Evolutionary conservation across 345 rosid genomes (phyloP), one percentile per base, ranked within the genome.

Genomic region (Balakata baccata): DNA sequence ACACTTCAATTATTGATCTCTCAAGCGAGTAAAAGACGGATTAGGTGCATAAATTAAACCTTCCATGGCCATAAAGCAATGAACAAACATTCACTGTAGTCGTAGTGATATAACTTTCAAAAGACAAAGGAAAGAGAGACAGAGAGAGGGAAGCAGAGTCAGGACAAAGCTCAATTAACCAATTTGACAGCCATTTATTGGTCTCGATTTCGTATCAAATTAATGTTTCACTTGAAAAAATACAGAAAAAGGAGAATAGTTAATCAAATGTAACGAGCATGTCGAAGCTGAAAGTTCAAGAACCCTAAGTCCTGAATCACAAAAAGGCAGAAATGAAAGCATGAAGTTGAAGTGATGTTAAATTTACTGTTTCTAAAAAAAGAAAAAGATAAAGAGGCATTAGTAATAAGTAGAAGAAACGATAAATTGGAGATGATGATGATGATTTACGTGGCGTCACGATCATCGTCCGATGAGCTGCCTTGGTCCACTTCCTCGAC

Each of bases 401-500:
- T 25, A 17, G n/a, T 2, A 25, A 50, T 9, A 13, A 53, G 18
- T 11, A 8, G 68, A 66, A 45, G 39, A 46, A 62, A 73, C 54
- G 45, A 50, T 34, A 60, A 65, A 46, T 20, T 9, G 50, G 74
- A 29, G n/a, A 62, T 66, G 78, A 62, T 12, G 78, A 62, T 12
- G 73, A 25, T 8, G 46, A 34, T 4, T 83, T 87, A 89, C 86
- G 68, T 72, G 67, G 77, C 77, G 38, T 49, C 71, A 8, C 58
- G 84, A 8, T 85, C 88, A 41, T 82, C 92, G 45, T 88, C 93
- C 76, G 90, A 87, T 0, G 86, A 81, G 71, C 77, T 87, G 69
- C 29, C 77, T 47, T 72, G 64, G 0, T 91, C 98, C 77, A 90
- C 92, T 78, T 92, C 98, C 76, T 92, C 98, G 29, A 92, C 87